Conservation (phyloP, 1,284 basidiomycete genomes). For the Chiua sp. region DNA sequence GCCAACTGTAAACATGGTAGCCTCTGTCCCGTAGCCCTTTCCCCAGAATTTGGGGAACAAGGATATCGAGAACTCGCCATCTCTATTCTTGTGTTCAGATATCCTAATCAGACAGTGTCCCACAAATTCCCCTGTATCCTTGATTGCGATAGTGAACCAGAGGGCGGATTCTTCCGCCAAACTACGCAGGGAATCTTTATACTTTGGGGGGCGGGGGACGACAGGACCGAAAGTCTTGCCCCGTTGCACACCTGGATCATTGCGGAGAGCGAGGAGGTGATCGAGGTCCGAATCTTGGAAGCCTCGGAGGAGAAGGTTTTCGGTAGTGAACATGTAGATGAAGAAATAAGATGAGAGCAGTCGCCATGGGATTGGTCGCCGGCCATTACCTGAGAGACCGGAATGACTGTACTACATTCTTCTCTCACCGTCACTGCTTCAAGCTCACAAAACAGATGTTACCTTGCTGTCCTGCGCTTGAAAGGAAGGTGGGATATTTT, state of each 20-base stretch:
- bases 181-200: slow-evolving; percentile 9
- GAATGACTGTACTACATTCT: too few species aligned
- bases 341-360: neutral
- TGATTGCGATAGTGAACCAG: slow-evolving; percentile 11
- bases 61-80: slow-evolving; percentile 18
- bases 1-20: slow-evolving; percentile 13
- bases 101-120: slow-evolving; percentile 13
- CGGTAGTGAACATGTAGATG: slow-evolving; percentile 17
- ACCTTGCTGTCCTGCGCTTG: neutral
- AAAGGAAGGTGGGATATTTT: neutral
- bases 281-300: slow-evolving; percentile 14
- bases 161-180: slow-evolving; percentile 15
- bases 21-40: slow-evolving; percentile 16
- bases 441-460: neutral
- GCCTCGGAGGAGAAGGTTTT: slow-evolving; percentile 9
- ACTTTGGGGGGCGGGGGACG: slow-evolving; percentile 11
- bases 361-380: neutral
- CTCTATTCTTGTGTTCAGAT: slow-evolving; percentile 19
- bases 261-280: slow-evolving; percentile 7
- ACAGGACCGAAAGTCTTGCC: slow-evolving; percentile 13
- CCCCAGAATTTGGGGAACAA: slow-evolving; percentile 11
- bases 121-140: slow-evolving; percentile 3
- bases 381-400: neutral
- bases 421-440: neutral
- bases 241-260: slow-evolving; percentile 9